Conservation (phyloP, 2,329 filamentous ascomycete genomes). For the Xylaria sp. region DNA sequence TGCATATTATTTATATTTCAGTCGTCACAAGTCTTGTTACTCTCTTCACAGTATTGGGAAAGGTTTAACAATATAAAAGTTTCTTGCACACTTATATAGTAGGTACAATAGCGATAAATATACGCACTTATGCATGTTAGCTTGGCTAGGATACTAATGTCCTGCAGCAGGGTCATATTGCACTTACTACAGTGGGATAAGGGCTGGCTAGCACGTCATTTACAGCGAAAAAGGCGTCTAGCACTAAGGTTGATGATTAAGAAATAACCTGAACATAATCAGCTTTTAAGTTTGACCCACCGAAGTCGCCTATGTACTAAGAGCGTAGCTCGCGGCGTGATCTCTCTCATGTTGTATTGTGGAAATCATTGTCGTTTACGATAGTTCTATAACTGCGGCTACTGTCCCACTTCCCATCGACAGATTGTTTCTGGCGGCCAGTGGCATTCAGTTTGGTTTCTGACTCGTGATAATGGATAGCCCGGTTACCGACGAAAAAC, state of each 20-base stretch:
- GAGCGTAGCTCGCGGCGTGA: not conserved
- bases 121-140: not conserved
- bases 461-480: constrained; percentile 21
- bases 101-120: not conserved
- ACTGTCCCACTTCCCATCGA: not conserved
- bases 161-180: not conserved
- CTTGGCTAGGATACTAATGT: not conserved
- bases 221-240: constrained; percentile 16
- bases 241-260: not conserved
- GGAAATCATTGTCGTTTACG: not conserved
- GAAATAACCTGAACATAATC: constrained; percentile 1
- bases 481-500: constrained; percentile 36
- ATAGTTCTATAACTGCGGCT: constrained; percentile 4
- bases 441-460: not conserved
- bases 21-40: not conserved
- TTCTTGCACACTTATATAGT: not conserved
- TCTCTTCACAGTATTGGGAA: not conserved
- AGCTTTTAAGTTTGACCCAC: not conserved
- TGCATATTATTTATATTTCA: not conserved
- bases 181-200: constrained; percentile 19
- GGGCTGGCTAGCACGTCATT: constrained; percentile 43
- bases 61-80: not conserved
- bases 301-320: not conserved
- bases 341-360: not conserved
- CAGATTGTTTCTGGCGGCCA: not conserved